Percentiles rank a stretch among this genome's conserved stretches.
phyloP scores from a whole-genome alignment of 179 eudicot genomes.

The Beta lomatogona region DNA sequence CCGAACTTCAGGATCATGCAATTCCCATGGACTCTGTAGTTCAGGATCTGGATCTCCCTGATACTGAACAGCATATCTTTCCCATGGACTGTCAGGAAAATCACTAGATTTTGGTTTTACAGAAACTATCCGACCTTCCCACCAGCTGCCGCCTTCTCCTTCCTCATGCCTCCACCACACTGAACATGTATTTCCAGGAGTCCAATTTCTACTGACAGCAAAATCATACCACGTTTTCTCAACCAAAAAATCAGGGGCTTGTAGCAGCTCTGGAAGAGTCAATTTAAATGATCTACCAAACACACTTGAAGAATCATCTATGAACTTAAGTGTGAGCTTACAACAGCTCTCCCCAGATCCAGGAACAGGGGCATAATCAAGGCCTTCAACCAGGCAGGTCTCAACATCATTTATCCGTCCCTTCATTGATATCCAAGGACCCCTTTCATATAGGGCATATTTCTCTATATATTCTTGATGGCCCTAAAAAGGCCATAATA shows the following conservation, averaged over 20 bases:
- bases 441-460: constrained; percentile 39
- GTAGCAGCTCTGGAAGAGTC: constrained; percentile 78
- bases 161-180: constrained; percentile 92
- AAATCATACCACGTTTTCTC: constrained; percentile 79
- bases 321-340: constrained; percentile 69
- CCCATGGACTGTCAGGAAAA: constrained; percentile 99
- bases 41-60: constrained; percentile 56
- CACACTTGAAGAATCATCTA: constrained; percentile 55
- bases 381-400: constrained; percentile 58
- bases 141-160: constrained; percentile 84
- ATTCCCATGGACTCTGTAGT: constrained; percentile 93
- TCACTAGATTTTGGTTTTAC: constrained; percentile 65
- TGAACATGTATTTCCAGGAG: constrained; percentile 62
- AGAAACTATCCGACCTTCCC: constrained; percentile 73
- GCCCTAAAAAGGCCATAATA: constrained; percentile 51
- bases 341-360: constrained; percentile 98
- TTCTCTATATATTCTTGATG: constrained; percentile 68
- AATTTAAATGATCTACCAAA: constrained; percentile 58
- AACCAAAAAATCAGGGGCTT: constrained; percentile 78
- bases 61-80: constrained; percentile 70
- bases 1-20: constrained; percentile 56
- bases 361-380: constrained; percentile 58
- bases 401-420: constrained; percentile 72
- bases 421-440: constrained; percentile 68
- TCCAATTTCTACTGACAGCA: constrained; percentile 67